These are phyloP conservation scores for Triangularia verruculosa DNA, from an alignment of 2,329 filamentous ascomycete genomes.

Conservation along the genomic window DNA sequence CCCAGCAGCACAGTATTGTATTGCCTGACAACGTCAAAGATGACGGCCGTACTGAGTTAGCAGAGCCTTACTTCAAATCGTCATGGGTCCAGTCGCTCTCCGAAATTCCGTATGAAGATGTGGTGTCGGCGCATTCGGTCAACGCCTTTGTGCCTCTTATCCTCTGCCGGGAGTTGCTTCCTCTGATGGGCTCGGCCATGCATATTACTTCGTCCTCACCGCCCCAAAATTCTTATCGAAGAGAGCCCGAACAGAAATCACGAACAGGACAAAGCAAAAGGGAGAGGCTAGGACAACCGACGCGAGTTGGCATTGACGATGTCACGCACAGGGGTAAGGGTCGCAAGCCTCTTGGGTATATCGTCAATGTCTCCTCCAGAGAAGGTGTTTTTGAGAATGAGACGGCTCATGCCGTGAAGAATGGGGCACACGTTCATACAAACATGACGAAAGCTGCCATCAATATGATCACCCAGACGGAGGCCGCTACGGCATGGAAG, in stretches of 20 bases:
- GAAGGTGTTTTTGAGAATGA: constrained; percentile 35
- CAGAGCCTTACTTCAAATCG: constrained; percentile 34
- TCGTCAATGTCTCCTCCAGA: constrained; percentile 36
- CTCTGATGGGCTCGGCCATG: constrained; percentile 27
- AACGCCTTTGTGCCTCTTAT: constrained; percentile 40
- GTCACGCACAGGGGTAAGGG: no score
- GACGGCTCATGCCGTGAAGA: constrained; percentile 26
- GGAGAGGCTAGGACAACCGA: background rate
- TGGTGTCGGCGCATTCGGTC: constrained; percentile 37
- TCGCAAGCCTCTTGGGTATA: constrained; percentile 26
- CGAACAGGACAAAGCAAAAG: background rate
- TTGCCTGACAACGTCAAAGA: constrained; percentile 13
- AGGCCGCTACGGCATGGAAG: constrained; percentile 33
- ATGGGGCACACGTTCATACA: constrained; percentile 37
- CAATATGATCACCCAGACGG: constrained; percentile 41
- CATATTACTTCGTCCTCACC: background rate
- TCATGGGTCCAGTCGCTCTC: constrained; percentile 36
- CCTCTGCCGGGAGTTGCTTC: constrained; percentile 36
- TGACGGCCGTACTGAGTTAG: constrained; percentile 8
- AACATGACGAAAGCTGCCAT: constrained; percentile 41
- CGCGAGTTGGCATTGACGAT: background rate
- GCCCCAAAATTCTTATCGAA: background rate
- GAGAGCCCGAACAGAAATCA: no score
- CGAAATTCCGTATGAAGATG: constrained; percentile 39
- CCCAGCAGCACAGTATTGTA: no score